phyloP scores from a whole-genome alignment of 768 basidiomycete species.

The Cystofilobasidium bisporidii region DNA sequence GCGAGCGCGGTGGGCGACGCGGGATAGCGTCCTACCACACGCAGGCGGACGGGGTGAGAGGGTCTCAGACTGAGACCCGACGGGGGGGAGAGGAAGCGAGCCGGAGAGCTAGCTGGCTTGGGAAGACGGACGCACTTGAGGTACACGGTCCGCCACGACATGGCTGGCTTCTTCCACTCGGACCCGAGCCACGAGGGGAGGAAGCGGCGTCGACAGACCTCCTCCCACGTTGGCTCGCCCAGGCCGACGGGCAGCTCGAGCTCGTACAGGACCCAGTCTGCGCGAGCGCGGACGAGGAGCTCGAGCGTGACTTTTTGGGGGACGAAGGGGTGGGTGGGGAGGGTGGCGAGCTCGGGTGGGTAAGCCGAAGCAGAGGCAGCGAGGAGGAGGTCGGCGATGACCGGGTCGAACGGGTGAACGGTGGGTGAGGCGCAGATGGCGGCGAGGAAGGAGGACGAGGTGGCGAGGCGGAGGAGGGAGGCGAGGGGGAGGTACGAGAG shows the following conservation, averaged over 20 bases:
- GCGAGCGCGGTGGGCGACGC: slow-evolving; percentile 11
- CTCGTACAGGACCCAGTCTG: slow-evolving; percentile 1
- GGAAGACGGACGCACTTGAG: slow-evolving; percentile 1
- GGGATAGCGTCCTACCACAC: slow-evolving; percentile 14
- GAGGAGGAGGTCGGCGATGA: background rate
- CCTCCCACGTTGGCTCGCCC: slow-evolving; percentile 4
- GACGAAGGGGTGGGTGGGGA: background rate
- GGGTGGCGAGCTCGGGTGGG: slow-evolving; percentile 3
- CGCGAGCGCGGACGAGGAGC: slow-evolving; percentile 3
- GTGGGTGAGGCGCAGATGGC: background rate
- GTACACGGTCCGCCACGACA: slow-evolving; percentile 10
- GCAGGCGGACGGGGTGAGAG: too few species aligned
- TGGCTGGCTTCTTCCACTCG: background rate
- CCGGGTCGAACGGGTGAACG: slow-evolving; percentile 3
- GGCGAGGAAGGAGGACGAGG: background rate
- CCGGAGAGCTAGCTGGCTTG: too few species aligned
- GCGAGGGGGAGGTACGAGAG: slow-evolving; percentile 45
- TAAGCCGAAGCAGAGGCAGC: background rate
- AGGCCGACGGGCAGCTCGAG: slow-evolving; percentile 11
- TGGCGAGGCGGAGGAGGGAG: background rate
- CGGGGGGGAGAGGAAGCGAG: background rate
- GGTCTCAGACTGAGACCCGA: too few species aligned
- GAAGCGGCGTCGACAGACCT: slow-evolving; percentile 11
- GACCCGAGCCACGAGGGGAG: background rate
- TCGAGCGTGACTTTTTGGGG: background rate